Evolutionary conservation across 179 eudicot species (phyloP).

Genomic region (Beta macrorhiza): DNA sequence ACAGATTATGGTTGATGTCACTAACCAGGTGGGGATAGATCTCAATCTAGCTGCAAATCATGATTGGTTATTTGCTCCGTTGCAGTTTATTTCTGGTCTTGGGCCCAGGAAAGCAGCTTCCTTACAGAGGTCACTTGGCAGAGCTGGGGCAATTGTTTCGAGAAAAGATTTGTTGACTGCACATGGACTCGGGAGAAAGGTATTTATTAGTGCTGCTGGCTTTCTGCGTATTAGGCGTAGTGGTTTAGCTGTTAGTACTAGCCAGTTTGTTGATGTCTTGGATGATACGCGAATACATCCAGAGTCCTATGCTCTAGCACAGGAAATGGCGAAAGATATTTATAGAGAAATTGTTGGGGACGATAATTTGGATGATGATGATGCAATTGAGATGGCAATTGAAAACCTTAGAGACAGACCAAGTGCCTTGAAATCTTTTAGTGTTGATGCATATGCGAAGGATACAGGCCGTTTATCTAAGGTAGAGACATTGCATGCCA

Average conservation of each 20-base stretch:
- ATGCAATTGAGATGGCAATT: constrained; percentile 81
- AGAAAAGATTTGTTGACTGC: constrained; percentile 76
- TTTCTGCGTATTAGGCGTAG: constrained; percentile 86
- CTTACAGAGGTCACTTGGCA: constrained; percentile 71
- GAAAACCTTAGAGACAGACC: constrained; percentile 91
- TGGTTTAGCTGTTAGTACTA: constrained; percentile 77
- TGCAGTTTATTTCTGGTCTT: constrained; percentile 95
- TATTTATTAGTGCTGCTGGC: constrained; percentile 89
- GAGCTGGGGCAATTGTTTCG: constrained; percentile 70
- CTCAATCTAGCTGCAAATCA: constrained; percentile 87
- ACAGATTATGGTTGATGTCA: constrained; percentile 93
- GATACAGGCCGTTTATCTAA: constrained; percentile 51
- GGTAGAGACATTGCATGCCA: constrained; percentile 69
- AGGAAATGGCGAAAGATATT: constrained; percentile 89
- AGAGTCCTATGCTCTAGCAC: constrained; percentile 86
- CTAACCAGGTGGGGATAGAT: constrained; percentile 96
- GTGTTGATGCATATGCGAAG: constrained; percentile 63
- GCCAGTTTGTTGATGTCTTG: constrained; percentile 81
- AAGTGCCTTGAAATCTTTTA: constrained; percentile 53
- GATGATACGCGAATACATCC: constrained; percentile 99
- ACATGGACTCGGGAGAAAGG: constrained; percentile 84
- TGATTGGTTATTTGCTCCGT: constrained; percentile 93
- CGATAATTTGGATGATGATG: constrained; percentile 75
- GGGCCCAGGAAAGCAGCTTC: constrained; percentile 97
- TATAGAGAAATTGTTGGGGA: constrained; percentile 60